Conservation (phyloP, 78 protist genomes). For the Acrasis kona region DNA sequence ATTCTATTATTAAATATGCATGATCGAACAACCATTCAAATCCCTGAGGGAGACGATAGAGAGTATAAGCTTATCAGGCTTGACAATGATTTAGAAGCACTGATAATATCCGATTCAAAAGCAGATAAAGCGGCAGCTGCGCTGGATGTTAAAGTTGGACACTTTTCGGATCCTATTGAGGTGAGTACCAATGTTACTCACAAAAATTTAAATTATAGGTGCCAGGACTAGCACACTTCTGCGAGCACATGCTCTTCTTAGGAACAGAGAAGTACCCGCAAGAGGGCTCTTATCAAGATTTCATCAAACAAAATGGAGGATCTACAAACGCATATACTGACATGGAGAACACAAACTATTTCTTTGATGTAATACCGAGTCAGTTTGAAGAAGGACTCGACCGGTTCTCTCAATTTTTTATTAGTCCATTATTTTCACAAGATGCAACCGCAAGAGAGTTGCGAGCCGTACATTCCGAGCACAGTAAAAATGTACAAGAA, state of each 20-base stretch:
- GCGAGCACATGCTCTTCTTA: conserved; percentile 75
- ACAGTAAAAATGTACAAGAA: conserved; percentile 17
- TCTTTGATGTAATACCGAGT: conserved; percentile 15
- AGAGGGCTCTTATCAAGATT: conserved; percentile 39
- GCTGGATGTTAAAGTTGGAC: conserved; percentile 46
- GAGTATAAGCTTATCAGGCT: background rate
- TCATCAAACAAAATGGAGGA: conserved; percentile 58
- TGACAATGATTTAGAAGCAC: background rate
- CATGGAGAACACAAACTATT: conserved; percentile 35
- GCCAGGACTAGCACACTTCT: conserved; percentile 66
- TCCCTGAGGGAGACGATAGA: background rate
- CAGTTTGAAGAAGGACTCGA: conserved; percentile 33
- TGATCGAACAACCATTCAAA: too few species aligned
- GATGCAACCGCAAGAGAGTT: conserved; percentile 46
- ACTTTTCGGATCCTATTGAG: conserved; percentile 42
- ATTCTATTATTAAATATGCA: too few species aligned
- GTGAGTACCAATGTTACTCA: too few species aligned
- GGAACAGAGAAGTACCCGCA: conserved; percentile 57
- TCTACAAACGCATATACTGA: conserved; percentile 62
- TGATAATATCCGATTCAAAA: background rate
- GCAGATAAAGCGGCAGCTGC: conserved; percentile 31
- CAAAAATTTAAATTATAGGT: too few species aligned
- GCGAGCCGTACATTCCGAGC: conserved; percentile 45
- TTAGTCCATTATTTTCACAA: conserved; percentile 50
- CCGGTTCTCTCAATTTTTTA: conserved; percentile 54